Conservation (phyloP, 805 yeast genomes). For the Metschnikowia dekortorum region DNA sequence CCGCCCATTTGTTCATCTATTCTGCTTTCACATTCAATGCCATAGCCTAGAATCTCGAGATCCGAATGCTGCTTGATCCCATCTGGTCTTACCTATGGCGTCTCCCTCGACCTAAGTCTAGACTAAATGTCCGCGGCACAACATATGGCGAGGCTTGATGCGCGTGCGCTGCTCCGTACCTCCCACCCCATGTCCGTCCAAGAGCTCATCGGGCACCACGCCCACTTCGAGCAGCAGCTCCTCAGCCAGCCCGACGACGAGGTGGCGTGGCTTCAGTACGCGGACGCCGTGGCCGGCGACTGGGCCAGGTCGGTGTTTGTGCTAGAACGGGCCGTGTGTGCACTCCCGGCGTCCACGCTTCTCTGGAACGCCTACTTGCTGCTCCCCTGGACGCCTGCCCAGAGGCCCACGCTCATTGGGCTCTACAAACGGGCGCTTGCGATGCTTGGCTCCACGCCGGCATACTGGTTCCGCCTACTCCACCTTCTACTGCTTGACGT, state of each 20-base stretch:
- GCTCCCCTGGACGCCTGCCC: slow-evolving; percentile 10
- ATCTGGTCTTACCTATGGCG: too few species aligned
- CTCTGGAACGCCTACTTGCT: slow-evolving; percentile 17
- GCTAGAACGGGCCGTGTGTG: slow-evolving; percentile 14
- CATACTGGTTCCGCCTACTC: slow-evolving; percentile 11
- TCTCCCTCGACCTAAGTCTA: too few species aligned
- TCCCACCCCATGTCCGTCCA: slow-evolving; percentile 5
- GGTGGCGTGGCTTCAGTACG: slow-evolving; percentile 16
- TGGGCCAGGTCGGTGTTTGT: slow-evolving; percentile 8
- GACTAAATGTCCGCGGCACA: too few species aligned
- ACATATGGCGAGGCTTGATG: too few species aligned
- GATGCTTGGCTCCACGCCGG: slow-evolving; percentile 6
- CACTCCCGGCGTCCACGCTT: slow-evolving; percentile 13
- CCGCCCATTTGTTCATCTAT: too few species aligned
- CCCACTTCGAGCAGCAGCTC: slow-evolving; percentile 12
- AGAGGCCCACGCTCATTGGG: not conserved
- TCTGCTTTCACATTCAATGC: too few species aligned
- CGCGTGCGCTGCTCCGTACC: too few species aligned
- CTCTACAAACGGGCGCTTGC: slow-evolving; percentile 10
- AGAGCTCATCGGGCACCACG: slow-evolving; percentile 7
- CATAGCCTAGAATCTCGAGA: too few species aligned
- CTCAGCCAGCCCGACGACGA: slow-evolving; percentile 10
- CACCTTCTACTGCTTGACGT: slow-evolving; percentile 1
- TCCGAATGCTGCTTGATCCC: too few species aligned
- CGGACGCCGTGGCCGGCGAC: slow-evolving; percentile 7